These are phyloP conservation scores for Tulasnella calospora DNA, from an alignment of 768 basidiomycete species.

Conservation along the genomic window DNA sequence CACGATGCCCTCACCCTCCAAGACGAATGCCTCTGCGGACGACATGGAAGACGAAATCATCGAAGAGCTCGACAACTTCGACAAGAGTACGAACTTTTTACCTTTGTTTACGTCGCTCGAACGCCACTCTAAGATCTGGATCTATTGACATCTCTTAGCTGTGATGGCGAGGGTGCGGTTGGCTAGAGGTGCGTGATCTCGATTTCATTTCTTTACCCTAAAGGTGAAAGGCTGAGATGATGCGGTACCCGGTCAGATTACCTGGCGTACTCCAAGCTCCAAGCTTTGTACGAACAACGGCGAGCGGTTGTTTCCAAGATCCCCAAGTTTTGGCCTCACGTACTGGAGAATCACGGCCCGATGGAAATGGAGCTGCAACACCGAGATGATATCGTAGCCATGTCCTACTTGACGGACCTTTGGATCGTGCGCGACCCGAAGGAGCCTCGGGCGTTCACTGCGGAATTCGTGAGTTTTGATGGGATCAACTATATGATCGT, in stretches of 20 bases:
- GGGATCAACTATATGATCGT: not conserved
- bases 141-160: not conserved
- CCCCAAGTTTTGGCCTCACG: conserved; percentile 79
- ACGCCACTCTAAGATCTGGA: not conserved
- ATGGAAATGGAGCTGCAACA: conserved; percentile 66
- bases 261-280: not conserved
- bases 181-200: not conserved
- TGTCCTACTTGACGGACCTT: conserved; percentile 79
- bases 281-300: conserved; percentile 54
- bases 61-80: not conserved
- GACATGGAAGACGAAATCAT: not conserved
- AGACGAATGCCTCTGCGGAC: not conserved
- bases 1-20: not conserved
- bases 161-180: not conserved
- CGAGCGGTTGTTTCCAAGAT: conserved; percentile 62
- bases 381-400: conserved; percentile 69
- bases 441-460: conserved; percentile 75
- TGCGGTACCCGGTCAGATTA: not conserved
- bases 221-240: not conserved
- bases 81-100: not conserved
- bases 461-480: conserved; percentile 73
- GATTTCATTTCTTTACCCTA: not conserved
- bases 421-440: conserved; percentile 69
- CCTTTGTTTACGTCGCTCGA: not conserved
- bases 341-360: conserved; percentile 65